Evolutionary conservation across 192 early-diverging fungal species (phyloP).

Genomic region (Entomortierella lignicola): DNA sequence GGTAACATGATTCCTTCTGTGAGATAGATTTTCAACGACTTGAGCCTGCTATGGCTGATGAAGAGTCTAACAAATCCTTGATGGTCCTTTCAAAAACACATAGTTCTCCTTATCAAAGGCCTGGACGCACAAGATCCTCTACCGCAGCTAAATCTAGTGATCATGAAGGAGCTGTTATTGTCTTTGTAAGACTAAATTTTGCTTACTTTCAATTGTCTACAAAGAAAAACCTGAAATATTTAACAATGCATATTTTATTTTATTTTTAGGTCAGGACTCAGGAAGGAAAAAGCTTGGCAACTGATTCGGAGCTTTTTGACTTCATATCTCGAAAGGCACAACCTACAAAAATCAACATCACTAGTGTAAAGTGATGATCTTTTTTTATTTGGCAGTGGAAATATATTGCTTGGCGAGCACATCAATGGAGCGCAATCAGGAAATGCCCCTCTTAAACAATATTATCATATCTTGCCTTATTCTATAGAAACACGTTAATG

Average conservation of each 20-base stretch:
- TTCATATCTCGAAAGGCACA: conserved; percentile 22
- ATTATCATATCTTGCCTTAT: not conserved
- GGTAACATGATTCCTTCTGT: no score
- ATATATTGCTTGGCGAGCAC: no score
- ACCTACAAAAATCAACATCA: conserved; percentile 18
- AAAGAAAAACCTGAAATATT: no score
- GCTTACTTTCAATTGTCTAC: no score
- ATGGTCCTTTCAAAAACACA: not conserved
- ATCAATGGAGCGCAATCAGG: no score
- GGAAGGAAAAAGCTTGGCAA: not conserved
- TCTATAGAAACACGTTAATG: conserved; percentile 5
- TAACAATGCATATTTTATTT: no score
- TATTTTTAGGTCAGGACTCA: not conserved
- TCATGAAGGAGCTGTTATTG: conserved; percentile 10
- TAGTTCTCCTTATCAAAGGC: conserved; percentile 39
- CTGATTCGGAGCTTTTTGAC: conserved; percentile 22
- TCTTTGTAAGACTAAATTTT: conserved; percentile 22
- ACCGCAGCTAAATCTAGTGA: not conserved
- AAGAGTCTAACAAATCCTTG: not conserved
- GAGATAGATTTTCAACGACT: no score
- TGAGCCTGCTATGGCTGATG: not conserved
- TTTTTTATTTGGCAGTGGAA: not conserved
- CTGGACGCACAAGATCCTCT: conserved; percentile 6
- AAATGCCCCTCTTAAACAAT: not conserved
- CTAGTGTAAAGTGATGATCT: conserved; percentile 9